Base-by-base conservation (phyloP, 2,329 filamentous ascomycete species). In the Fusarium hostae region DNA sequence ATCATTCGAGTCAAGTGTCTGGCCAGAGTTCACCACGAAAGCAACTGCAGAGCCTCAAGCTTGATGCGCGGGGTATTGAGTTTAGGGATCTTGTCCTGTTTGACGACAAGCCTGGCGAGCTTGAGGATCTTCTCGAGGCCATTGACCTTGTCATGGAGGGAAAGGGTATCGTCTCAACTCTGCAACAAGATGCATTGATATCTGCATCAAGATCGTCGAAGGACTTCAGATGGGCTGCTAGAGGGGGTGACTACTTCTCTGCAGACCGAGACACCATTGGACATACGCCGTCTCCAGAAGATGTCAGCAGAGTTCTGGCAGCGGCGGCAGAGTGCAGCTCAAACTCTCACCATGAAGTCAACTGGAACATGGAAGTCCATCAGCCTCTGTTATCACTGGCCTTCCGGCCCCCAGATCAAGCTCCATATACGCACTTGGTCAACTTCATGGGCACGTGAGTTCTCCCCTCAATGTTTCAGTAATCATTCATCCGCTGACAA, bases 311-410 rank as follows among this genome's bases (percentile, higher is more conserved):
- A 18, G 26, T 70, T 6, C 28, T 70, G 7, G 41, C 34, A 28
- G 63, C 55, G 6, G 55, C 59, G 10, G 55, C 45, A 7, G 63
- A 70, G 24, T 67, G 67, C 28, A 67, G 51, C 22, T 51, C 43
- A 2, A 41, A 40, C 24, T 51, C 32, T 9, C 56, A 61, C 13
- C 55, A 50, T 10, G 56, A 70, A 39, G 59, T 45, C 5, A 58
- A 63, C n/a, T 70, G 55, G 67, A 67, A 67, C 28, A 24, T 60
- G 11, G 55, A 63, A 28, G 67, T 70, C 13, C 55, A 70, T 40
- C 50, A 63, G 8, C 55, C 20, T 10, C 48, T 70, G 12, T 22
- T 70, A 16, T 34, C 51, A n/a, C n/a, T 69, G 28, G 66, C 63
- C 9, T 66, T 70, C 41, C 67, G 52, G 5, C 59, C 59, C 13